phyloP scores from a whole-genome alignment of 257 asterid genomes.

The Solanum gandarillasii region DNA sequence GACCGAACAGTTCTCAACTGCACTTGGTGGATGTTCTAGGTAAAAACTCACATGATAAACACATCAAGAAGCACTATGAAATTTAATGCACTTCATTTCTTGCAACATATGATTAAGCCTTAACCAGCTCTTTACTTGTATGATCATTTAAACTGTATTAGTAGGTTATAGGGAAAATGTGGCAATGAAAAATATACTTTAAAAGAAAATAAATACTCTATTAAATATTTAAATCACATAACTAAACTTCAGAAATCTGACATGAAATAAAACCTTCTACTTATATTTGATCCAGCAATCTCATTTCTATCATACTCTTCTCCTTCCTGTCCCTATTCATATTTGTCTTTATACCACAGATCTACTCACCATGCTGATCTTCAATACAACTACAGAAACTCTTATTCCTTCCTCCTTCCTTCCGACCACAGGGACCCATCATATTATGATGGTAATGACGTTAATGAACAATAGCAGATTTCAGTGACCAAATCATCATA shows the following conservation, averaged over 20 bases:
- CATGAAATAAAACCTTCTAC: neutral
- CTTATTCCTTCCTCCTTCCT: neutral
- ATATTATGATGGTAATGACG: neutral
- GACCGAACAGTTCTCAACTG: neutral
- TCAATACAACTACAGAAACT: neutral
- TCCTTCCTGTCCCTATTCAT: neutral
- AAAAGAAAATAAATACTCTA: neutral
- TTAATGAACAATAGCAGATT: neutral
- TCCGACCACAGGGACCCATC: neutral
- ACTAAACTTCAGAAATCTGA: neutral
- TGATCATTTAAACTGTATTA: neutral
- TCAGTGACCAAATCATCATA: neutral
- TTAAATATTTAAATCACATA: neutral
- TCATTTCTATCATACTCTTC: neutral
- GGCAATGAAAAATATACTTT: neutral
- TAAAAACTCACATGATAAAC: neutral
- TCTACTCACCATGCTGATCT: neutral
- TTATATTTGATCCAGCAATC: neutral
- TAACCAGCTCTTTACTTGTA: neutral
- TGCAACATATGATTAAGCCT: neutral
- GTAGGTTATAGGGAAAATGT: neutral
- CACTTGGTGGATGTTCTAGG: neutral
- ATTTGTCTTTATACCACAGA: neutral
- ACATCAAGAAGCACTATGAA: neutral
- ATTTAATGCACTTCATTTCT: neutral